phyloP scores from a whole-genome alignment of 192 early-diverging fungal species.

The Spizellomyces punctatus region DNA sequence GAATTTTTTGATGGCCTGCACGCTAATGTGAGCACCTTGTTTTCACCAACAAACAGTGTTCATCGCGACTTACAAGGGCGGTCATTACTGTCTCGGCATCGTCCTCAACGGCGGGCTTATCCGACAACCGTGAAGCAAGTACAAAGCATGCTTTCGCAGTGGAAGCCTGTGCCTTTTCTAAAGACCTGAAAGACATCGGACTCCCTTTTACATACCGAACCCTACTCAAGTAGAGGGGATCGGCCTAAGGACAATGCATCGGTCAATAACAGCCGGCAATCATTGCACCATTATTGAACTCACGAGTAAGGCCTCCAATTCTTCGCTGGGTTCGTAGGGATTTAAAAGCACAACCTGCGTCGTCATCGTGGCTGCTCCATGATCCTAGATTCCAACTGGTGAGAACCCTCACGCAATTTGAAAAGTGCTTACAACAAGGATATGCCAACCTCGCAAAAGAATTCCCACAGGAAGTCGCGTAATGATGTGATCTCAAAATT shows the following conservation, averaged over 20 bases:
- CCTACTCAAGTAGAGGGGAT: slow-evolving; percentile 69
- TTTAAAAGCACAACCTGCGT: slow-evolving; percentile 71
- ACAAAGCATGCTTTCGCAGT: slow-evolving; percentile 66
- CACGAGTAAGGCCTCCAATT: slow-evolving; percentile 38
- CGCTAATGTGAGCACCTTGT: too few species aligned
- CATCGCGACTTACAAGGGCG: slow-evolving; percentile 48
- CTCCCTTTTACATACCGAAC: slow-evolving; percentile 73
- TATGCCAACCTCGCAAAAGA: slow-evolving; percentile 62
- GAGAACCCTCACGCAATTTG: neutral
- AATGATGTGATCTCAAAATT: slow-evolving; percentile 57
- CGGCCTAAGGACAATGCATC: slow-evolving; percentile 21
- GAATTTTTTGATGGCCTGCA: slow-evolving; percentile 63
- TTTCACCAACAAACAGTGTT: too few species aligned
- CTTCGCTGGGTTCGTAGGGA: slow-evolving; percentile 46
- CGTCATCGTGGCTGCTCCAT: slow-evolving; percentile 65
- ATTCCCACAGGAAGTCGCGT: slow-evolving; percentile 74
- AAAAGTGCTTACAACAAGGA: neutral
- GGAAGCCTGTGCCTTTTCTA: slow-evolving; percentile 54
- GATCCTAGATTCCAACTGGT: slow-evolving; percentile 44
- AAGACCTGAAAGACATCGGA: slow-evolving; percentile 57
- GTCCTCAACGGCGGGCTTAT: slow-evolving; percentile 50
- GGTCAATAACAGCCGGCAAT: too few species aligned
- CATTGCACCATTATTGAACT: neutral
- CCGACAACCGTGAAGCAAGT: slow-evolving; percentile 55
- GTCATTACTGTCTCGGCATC: slow-evolving; percentile 74